phyloP scores from a whole-genome alignment of 2,329 filamentous ascomycete species.

The Sporothrix schenckii region DNA sequence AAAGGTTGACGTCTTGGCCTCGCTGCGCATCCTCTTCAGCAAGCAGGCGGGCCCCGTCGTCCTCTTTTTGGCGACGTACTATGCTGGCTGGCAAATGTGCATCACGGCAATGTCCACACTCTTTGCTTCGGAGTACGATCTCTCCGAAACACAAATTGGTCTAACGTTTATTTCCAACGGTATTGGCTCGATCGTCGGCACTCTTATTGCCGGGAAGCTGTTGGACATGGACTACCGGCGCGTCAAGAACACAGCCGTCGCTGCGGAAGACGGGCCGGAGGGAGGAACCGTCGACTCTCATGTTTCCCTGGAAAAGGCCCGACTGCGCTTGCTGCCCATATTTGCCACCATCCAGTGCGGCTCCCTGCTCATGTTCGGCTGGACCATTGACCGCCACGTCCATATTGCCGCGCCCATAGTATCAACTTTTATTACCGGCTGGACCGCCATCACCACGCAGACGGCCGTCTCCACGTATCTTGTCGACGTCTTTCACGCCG shows the following conservation, averaged over 20 bases:
- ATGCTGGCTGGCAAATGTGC: slow-evolving; percentile 59
- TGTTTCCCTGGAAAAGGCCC: slow-evolving; percentile 55
- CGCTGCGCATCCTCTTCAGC: slow-evolving; percentile 57
- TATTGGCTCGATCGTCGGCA: slow-evolving; percentile 52
- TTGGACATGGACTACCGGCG: slow-evolving; percentile 71
- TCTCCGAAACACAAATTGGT: slow-evolving; percentile 54
- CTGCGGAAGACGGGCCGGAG: background rate
- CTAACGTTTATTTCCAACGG: slow-evolving; percentile 60
- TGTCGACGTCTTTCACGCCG: slow-evolving; percentile 59
- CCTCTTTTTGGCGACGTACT: slow-evolving; percentile 58
- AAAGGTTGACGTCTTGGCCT: slow-evolving; percentile 60
- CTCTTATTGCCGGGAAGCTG: slow-evolving; percentile 58
- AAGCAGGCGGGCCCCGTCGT: slow-evolving; percentile 60
- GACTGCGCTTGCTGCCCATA: slow-evolving; percentile 53
- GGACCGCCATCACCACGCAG: slow-evolving; percentile 63
- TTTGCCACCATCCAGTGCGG: slow-evolving; percentile 51
- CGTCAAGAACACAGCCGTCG: slow-evolving; percentile 42
- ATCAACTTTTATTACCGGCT: slow-evolving; percentile 60
- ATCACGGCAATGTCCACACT: slow-evolving; percentile 57
- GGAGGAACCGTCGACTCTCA: slow-evolving; percentile 56
- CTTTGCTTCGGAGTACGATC: slow-evolving; percentile 52
- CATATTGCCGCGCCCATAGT: slow-evolving; percentile 59
- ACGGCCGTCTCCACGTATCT: slow-evolving; percentile 64
- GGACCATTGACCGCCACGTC: slow-evolving; percentile 51
- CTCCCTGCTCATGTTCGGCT: slow-evolving; percentile 56